Evolutionary conservation across 768 basidiomycete species (phyloP).

Genomic region (Mrakia blollopis): DNA sequence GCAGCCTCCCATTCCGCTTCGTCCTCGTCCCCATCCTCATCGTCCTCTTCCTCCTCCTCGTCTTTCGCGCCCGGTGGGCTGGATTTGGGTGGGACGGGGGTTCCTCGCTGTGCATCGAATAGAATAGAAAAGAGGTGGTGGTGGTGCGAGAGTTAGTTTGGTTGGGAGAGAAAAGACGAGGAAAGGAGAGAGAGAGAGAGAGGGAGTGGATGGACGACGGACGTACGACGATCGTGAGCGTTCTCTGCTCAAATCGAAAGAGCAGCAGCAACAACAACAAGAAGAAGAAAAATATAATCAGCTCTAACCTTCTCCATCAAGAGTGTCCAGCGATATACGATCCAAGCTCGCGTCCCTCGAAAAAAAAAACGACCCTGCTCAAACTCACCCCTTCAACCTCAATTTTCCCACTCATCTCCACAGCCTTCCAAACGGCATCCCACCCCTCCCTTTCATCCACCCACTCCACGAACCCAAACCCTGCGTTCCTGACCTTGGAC

Average conservation of each 20-base stretch:
- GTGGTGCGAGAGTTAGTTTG: too few relatives aligned
- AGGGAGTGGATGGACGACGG: not conserved
- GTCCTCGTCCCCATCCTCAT: not conserved
- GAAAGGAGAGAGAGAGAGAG: not conserved
- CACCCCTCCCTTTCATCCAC: not conserved
- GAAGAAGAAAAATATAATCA: not conserved
- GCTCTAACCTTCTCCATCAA: not conserved
- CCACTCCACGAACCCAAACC: not conserved
- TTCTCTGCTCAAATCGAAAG: not conserved
- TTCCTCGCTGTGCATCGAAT: too few relatives aligned
- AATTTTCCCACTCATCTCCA: not conserved
- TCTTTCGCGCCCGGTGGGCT: not conserved
- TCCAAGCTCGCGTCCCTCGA: not conserved
- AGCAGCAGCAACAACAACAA: not conserved
- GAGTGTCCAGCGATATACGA: not conserved
- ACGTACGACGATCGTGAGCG: not conserved
- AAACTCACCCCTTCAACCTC: constrained; percentile 5
- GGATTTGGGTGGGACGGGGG: not conserved
- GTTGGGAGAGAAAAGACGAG: not conserved
- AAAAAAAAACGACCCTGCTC: not conserved
- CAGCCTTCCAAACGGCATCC: not conserved
- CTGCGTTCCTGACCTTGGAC: not conserved
- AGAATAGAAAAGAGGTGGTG: too few relatives aligned
- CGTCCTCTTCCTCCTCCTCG: not conserved
- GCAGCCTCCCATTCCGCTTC: too few relatives aligned